A percentile compares a stretch with the other conserved stretches of the same genome.
phyloP scores from a whole-genome alignment of 176 grass and related monocot genomes.

The Saccharum spontaneum region DNA sequence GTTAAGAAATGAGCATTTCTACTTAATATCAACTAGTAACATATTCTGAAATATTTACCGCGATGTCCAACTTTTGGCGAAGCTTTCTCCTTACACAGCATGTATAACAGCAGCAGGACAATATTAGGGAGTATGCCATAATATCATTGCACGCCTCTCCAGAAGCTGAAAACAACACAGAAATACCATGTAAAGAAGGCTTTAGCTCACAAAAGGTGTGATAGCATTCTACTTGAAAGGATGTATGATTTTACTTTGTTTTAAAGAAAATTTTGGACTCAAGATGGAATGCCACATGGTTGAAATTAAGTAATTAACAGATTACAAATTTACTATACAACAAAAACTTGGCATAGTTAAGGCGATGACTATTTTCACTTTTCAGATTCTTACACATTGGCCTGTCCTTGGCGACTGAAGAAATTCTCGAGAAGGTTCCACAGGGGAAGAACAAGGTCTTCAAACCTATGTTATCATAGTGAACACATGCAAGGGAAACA shows the following conservation, averaged over 20 bases:
- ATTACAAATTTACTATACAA: neutral
- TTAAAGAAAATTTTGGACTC: neutral
- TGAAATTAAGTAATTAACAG: neutral
- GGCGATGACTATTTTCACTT: neutral
- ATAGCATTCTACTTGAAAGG: neutral
- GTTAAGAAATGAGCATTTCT: conserved; percentile 11
- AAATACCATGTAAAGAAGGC: neutral
- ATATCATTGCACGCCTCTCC: conserved; percentile 94
- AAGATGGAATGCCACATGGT: neutral
- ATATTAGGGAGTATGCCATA: conserved; percentile 83
- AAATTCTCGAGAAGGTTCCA: conserved; percentile 91
- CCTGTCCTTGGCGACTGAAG: conserved; percentile 75
- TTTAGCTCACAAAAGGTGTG: neutral
- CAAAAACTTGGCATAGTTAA: neutral
- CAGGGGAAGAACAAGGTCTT: conserved; percentile 92
- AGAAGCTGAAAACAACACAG: conserved; percentile 56
- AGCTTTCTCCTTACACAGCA: conserved; percentile 93
- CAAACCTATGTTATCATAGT: conserved; percentile 52
- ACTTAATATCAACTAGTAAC: conserved; percentile 13
- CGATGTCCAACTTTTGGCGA: conserved; percentile 72
- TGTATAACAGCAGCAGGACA: conserved; percentile 98
- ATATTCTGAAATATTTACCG: conserved; percentile 47
- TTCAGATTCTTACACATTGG: conserved; percentile 67
- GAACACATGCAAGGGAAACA: neutral
- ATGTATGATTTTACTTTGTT: neutral